A percentile compares a stretch with the other conserved stretches of the same genome.
These are phyloP conservation scores for Euphorbia tirucalli DNA, from an alignment of 345 rosid genomes.

Conservation along the genomic window DNA sequence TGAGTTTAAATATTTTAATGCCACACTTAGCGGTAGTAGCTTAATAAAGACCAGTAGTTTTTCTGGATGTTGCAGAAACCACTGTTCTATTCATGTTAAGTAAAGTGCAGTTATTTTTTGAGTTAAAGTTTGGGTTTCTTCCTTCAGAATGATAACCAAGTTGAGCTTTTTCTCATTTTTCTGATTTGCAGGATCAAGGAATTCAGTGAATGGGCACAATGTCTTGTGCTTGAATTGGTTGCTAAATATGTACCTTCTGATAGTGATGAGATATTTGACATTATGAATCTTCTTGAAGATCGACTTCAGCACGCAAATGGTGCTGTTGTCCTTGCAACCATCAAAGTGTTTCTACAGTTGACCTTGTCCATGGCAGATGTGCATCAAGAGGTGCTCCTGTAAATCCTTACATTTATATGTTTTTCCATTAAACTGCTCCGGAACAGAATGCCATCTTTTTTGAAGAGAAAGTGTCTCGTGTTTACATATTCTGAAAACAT, in stretches of 20 bases:
- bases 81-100: not conserved
- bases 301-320: slow-evolving; percentile 99
- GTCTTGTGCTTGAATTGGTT: slow-evolving; percentile 88
- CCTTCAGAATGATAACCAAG: not conserved
- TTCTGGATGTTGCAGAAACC: not conserved
- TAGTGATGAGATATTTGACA: slow-evolving; percentile 86
- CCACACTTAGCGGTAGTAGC: not conserved
- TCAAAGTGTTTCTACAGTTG: slow-evolving; percentile 79
- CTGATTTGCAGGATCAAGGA: slow-evolving; percentile 71
- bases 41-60: not conserved
- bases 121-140: slow-evolving; percentile 8
- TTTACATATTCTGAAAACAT: slow-evolving; percentile 7
- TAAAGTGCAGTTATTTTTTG: not conserved
- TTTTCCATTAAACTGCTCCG: not conserved
- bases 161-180: slow-evolving; percentile 10
- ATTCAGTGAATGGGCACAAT: slow-evolving; percentile 97
- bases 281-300: slow-evolving; percentile 98
- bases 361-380: slow-evolving; percentile 95
- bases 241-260: slow-evolving; percentile 86
- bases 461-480: slow-evolving; percentile 11
- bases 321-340: slow-evolving; percentile 91
- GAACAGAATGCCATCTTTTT: slow-evolving; percentile 3
- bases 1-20: not conserved
- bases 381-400: slow-evolving; percentile 78
- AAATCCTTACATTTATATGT: not conserved